phyloP scores from a whole-genome alignment of 176 grass and related monocot species.

The Thalia dealbata region DNA sequence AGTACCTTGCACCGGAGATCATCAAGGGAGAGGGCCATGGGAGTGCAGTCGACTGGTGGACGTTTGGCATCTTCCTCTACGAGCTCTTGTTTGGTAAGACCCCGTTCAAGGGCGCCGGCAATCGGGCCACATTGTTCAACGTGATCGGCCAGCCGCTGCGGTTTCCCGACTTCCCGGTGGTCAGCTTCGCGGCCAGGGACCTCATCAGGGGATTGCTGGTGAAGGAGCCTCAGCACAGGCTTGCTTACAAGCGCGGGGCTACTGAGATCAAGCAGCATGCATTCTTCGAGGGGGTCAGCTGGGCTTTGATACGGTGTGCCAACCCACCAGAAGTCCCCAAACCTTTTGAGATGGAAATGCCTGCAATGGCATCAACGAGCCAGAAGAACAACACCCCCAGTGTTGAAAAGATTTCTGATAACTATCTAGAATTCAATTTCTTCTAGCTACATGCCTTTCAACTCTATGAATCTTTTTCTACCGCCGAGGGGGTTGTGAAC shows the following conservation, averaged over 20 bases:
- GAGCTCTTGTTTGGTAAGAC: constrained; percentile 74
- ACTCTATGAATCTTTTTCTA: too few species aligned
- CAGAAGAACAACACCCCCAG: constrained; percentile 25
- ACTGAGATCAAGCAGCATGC: constrained; percentile 78
- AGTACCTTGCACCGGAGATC: constrained; percentile 70
- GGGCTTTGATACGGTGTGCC: constrained; percentile 73
- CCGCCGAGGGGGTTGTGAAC: too few species aligned
- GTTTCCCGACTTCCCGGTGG: constrained; percentile 56
- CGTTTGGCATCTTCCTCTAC: constrained; percentile 78
- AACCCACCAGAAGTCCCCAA: constrained; percentile 63
- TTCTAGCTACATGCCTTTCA: constrained; percentile 34
- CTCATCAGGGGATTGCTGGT: constrained; percentile 69
- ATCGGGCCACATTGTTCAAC: constrained; percentile 69
- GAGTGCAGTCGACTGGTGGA: constrained; percentile 90
- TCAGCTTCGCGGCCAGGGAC: constrained; percentile 58
- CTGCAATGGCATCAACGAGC: constrained; percentile 36
- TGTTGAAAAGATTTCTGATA: constrained; percentile 37
- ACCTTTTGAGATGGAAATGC: constrained; percentile 34
- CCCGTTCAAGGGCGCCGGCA: constrained; percentile 68
- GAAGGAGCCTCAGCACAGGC: constrained; percentile 67
- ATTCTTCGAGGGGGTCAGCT: constrained; percentile 73
- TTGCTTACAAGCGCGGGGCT: constrained; percentile 66
- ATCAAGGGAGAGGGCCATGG: constrained; percentile 81
- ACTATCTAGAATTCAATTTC: constrained; percentile 79
- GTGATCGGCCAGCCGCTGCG: constrained; percentile 61